phyloP scores from a whole-genome alignment of 2,329 filamentous ascomycete genomes.

The Pseudogymnoascus sp. region DNA sequence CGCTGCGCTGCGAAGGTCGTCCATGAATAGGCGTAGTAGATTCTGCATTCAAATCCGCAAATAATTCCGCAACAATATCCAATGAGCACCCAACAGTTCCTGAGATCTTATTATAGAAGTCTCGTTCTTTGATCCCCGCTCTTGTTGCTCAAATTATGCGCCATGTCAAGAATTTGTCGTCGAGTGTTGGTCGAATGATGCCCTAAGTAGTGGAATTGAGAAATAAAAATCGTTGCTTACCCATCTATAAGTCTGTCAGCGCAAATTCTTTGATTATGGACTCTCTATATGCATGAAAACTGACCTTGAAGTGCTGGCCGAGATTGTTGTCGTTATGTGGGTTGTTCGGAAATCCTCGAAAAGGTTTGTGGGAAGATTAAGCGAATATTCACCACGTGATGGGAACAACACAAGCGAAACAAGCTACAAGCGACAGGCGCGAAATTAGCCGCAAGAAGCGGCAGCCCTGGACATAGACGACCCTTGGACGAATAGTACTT shows the following conservation, averaged over 20 bases:
- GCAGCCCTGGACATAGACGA: conserved; percentile 2
- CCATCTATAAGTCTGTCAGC: conserved; percentile 44
- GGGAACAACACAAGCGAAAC: conserved; percentile 3
- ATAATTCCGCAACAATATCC: neutral
- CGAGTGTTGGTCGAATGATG: neutral
- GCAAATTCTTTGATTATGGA: conserved; percentile 19
- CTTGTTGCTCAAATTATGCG: conserved; percentile 1
- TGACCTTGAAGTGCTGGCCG: conserved; percentile 40
- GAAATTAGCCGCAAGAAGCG: neutral
- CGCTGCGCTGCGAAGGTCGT: neutral
- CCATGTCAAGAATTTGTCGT: conserved; percentile 4
- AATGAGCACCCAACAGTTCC: neutral
- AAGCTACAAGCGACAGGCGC: conserved; percentile 4
- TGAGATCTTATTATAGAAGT: neutral
- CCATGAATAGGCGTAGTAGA: neutral
- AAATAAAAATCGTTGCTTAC: conserved; percentile 41
- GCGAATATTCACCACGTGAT: conserved; percentile 8
- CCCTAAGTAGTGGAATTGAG: neutral
- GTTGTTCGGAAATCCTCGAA: conserved; percentile 10
- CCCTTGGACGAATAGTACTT: conserved; percentile 1
- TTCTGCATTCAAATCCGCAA: neutral
- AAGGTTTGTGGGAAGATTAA: conserved; percentile 10
- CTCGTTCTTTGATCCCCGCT: neutral
- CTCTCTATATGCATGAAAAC: conserved; percentile 21
- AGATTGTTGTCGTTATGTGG: conserved; percentile 38